Base-by-base conservation (phyloP, 2,329 filamentous ascomycete species). In the Colletotrichum destructivum region DNA sequence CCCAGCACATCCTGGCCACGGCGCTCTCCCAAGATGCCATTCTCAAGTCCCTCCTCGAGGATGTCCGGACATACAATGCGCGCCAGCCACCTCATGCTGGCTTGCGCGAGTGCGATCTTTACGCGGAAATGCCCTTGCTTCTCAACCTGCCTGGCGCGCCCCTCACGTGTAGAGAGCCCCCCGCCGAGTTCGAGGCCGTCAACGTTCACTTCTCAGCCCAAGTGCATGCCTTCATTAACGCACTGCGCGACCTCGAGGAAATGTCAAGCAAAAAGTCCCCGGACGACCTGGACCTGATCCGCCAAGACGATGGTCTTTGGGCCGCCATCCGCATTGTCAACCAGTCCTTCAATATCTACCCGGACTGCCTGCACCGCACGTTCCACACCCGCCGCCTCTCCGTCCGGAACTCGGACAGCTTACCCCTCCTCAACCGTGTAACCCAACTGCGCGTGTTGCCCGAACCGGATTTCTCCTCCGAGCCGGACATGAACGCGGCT, bases 341-440 rank as follows among this genome's bases (percentile, higher is more conserved):
- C 23, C 23, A 47, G 42, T 61, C 57, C 57, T 61, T 23, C 42
- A 42, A 61, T 18, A 61, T 49, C 44, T 35, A n/a, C 59, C 67
- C 69, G 26, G 44, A 63, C 51, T 75, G 72, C 57, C 16, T 51
- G 16, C 72, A 73, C 51, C 67, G 64, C 46, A 59, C 44, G 15
- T 75, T 66, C 44, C 67, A 74, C 52, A 62, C 66, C 38, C 72
- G 64, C 31, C 72, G 66, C 57, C 63, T 75, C 16, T 23, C 49
- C 47, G 61, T 74, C 62, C 54, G 73, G 21, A 21, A 73, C 49
- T 64, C 66, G 12, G 67, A 66, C 46, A 71, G 42, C 54, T 67
- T 74, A 15, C 51, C 66, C 2, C 52, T 60, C 23, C 67, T 73
- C 13, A 65, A 62, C 11, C 65, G 62, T 49, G 63, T 74, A 21